Conservation (phyloP, 2,329 filamentous ascomycete species). For the Pseudogymnoascus sp. region DNA sequence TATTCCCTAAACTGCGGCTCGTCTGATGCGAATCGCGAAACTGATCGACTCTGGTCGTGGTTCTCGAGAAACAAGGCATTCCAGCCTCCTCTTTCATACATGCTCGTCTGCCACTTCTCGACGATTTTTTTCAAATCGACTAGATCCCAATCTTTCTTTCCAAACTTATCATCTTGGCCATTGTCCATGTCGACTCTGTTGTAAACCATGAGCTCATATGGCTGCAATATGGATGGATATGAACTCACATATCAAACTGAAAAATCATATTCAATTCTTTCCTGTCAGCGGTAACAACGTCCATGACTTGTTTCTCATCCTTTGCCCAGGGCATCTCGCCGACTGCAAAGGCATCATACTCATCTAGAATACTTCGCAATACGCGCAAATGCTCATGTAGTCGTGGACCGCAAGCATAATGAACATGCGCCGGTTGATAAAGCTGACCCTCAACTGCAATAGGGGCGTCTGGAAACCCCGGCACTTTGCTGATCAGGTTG, state of each 20-base stretch:
- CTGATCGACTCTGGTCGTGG: slow-evolving; percentile 45
- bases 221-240: slow-evolving; percentile 3
- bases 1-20: slow-evolving; percentile 34
- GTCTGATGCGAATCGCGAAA: slow-evolving; percentile 40
- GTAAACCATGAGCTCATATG: background rate
- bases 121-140: slow-evolving; percentile 39
- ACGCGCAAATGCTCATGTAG: slow-evolving; percentile 45
- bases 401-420: slow-evolving; percentile 48
- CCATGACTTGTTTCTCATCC: slow-evolving; percentile 41
- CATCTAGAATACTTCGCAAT: slow-evolving; percentile 37
- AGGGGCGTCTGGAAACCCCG: slow-evolving; percentile 51
- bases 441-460: slow-evolving; percentile 32
- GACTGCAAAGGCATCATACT: slow-evolving; percentile 45
- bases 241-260: slow-evolving; percentile 54
- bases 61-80: slow-evolving; percentile 51
- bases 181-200: slow-evolving; percentile 42
- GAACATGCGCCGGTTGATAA: slow-evolving; percentile 34
- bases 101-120: slow-evolving; percentile 42
- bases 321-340: slow-evolving; percentile 40
- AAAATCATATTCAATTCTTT: slow-evolving; percentile 65
- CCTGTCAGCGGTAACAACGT: slow-evolving; percentile 47
- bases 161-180: slow-evolving; percentile 37
- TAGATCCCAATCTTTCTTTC: slow-evolving; percentile 32
- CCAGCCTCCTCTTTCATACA: slow-evolving; percentile 46
- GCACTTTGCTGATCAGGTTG: slow-evolving; percentile 61